Evolutionary conservation across 441 rosid genomes (phyloP).

Genomic region (Manihot esculenta): DNA sequence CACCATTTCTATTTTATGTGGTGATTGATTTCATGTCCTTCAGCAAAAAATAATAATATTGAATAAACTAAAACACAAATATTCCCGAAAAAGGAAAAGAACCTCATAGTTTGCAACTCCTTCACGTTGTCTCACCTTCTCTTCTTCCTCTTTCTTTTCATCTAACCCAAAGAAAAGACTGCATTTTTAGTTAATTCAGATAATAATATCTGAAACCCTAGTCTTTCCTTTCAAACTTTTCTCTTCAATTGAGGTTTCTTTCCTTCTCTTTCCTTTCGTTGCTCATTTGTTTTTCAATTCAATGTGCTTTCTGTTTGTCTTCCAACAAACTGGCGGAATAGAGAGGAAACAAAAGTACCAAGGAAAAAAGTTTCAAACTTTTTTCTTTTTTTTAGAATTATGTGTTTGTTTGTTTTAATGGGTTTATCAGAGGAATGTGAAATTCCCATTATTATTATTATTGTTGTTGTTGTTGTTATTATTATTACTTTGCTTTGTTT

Average conservation of each 20-base stretch:
- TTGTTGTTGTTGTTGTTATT: too few species aligned
- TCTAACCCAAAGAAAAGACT: slow-evolving; percentile 15
- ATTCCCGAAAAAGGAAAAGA: slow-evolving; percentile 23
- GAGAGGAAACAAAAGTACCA: not conserved
- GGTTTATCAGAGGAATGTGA: not conserved
- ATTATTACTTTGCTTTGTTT: not conserved
- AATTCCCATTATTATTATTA: not conserved
- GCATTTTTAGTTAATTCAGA: not conserved
- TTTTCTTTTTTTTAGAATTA: not conserved
- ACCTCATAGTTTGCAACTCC: slow-evolving; percentile 30
- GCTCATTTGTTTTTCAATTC: not conserved
- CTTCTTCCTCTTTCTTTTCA: slow-evolving; percentile 14
- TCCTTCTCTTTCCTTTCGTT: not conserved
- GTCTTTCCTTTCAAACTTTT: not conserved
- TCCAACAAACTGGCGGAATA: slow-evolving; percentile 10
- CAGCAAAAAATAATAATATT: not conserved
- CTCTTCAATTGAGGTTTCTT: slow-evolving; percentile 24
- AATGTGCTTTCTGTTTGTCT: slow-evolving; percentile 18
- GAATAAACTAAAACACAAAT: not conserved
- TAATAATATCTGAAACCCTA: slow-evolving; percentile 19
- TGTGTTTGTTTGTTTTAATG: not conserved
- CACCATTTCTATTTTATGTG: slow-evolving; percentile 15
- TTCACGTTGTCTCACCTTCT: slow-evolving; percentile 33
- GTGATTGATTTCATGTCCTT: slow-evolving; percentile 11
- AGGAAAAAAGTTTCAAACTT: not conserved